Conservation (phyloP, 495 filamentous ascomycete species). For the Annulohypoxylon bovei region DNA sequence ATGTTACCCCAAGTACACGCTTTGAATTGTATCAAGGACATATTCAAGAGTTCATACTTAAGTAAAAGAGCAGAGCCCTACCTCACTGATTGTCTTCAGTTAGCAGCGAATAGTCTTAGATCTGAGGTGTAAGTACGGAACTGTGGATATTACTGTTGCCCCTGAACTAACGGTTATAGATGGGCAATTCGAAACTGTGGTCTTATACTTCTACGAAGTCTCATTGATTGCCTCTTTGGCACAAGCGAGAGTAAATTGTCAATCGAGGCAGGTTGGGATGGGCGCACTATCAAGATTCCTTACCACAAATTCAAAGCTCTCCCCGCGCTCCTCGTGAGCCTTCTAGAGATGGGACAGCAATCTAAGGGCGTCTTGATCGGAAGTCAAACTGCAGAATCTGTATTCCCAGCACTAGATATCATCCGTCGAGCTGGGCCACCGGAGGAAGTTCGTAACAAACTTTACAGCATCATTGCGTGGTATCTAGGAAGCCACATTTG, state of each 20-base stretch:
- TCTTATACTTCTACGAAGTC: conserved; percentile 83
- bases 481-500: conserved; percentile 80
- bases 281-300: conserved; percentile 62
- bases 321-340: conserved; percentile 70
- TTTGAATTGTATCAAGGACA: conserved; percentile 87
- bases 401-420: conserved; percentile 90
- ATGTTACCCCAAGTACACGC: conserved; percentile 92
- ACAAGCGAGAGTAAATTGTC: conserved; percentile 65
- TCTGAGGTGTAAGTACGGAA: conserved; percentile 65
- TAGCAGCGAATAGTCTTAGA: conserved; percentile 77
- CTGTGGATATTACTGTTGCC: background rate
- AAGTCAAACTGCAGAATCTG: conserved; percentile 69
- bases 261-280: conserved; percentile 62
- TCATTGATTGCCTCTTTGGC: conserved; percentile 80
- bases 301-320: conserved; percentile 79
- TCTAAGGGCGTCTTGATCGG: conserved; percentile 48
- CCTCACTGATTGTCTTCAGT: conserved; percentile 74
- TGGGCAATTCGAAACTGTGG: conserved; percentile 96
- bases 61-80: conserved; percentile 70
- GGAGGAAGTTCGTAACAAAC: conserved; percentile 52
- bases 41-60: conserved; percentile 81
- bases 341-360: conserved; percentile 64
- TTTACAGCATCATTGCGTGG: conserved; percentile 59
- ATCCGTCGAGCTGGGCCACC: conserved; percentile 72
- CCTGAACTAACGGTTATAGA: conserved; percentile 52